A percentile compares a stretch with the other conserved stretches of the same genome.
phyloP scores from a whole-genome alignment of 2,329 filamentous ascomycete genomes.

The Cladosporium sp. region DNA sequence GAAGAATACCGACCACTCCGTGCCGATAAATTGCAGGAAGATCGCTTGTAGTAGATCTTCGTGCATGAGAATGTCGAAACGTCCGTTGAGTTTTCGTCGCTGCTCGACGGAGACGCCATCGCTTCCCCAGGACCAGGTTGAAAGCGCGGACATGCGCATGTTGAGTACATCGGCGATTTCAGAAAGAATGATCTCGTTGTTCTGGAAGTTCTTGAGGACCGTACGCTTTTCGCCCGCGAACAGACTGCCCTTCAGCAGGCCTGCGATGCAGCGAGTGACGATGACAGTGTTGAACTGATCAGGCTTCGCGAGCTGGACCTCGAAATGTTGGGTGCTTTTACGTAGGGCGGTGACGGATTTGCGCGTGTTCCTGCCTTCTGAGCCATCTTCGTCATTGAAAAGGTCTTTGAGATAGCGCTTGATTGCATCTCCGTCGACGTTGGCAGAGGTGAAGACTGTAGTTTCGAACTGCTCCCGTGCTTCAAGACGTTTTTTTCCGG shows the following conservation, averaged over 20 bases:
- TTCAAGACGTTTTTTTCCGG: conserved; percentile 46
- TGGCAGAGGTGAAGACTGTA: conserved; percentile 54
- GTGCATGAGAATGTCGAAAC: conserved; percentile 62
- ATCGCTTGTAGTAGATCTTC: conserved; percentile 60
- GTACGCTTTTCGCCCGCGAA: conserved; percentile 55
- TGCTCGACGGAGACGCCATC: conserved; percentile 51
- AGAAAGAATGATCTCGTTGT: conserved; percentile 51
- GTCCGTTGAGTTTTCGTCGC: conserved; percentile 58
- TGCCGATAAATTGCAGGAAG: conserved; percentile 57
- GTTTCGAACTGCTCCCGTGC: conserved; percentile 55
- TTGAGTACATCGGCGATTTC: conserved; percentile 61
- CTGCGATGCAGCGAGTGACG: conserved; percentile 51
- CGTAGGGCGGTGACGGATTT: conserved; percentile 39
- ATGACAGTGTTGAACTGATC: conserved; percentile 43
- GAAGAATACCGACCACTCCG: conserved; percentile 54
- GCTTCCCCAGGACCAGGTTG: conserved; percentile 56
- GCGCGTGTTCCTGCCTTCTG: conserved; percentile 10
- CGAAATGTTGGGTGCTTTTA: conserved; percentile 29
- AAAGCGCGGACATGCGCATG: conserved; percentile 54
- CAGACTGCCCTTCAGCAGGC: conserved; percentile 54
- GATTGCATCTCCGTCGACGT: conserved; percentile 52
- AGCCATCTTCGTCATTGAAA: conserved; percentile 43
- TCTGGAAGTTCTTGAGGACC: conserved; percentile 54
- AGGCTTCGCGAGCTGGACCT: conserved; percentile 30
- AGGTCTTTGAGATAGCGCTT: conserved; percentile 54